Percentiles rank a stretch among this genome's conserved stretches.
These are phyloP conservation scores for Hevea brasiliensis DNA, from an alignment of 345 rosid genomes.

Conservation along the genomic window DNA sequence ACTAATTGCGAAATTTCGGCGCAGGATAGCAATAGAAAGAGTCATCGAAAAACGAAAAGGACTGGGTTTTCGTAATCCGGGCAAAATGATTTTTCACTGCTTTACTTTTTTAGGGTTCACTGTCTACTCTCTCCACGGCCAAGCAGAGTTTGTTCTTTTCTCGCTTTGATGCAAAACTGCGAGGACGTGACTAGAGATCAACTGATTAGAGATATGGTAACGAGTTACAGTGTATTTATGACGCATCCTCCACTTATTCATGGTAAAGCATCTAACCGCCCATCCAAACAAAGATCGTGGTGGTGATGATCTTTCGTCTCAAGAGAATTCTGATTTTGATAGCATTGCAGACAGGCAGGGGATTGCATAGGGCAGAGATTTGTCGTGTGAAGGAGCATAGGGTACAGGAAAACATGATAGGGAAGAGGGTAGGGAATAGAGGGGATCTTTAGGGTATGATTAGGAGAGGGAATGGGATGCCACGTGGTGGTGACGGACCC, in stretches of 20 bases:
- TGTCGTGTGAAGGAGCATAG: not conserved
- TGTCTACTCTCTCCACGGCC: not conserved
- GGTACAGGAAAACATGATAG: not conserved
- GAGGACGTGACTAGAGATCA: constrained; percentile 1
- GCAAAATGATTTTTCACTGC: not conserved
- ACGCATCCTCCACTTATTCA: no score
- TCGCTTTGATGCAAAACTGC: not conserved
- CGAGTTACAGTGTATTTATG: not conserved
- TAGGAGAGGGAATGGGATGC: not conserved
- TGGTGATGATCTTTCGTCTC: not conserved
- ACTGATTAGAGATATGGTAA: not conserved
- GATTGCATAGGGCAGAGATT: no score
- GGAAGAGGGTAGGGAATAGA: constrained; percentile 1
- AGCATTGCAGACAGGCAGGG: no score
- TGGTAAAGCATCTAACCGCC: constrained; percentile 5
- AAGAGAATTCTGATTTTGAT: no score
- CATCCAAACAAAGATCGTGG: not conserved
- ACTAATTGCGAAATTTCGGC: not conserved
- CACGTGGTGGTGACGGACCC: constrained; percentile 9
- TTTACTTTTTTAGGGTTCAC: not conserved
- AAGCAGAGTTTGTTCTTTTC: not conserved
- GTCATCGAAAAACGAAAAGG: not conserved
- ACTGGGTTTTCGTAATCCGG: not conserved
- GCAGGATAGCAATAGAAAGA: constrained; percentile 22
- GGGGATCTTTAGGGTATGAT: not conserved